Base-by-base conservation (phyloP, 2,329 filamentous ascomycete species). In the Exophiala dermatitidis region DNA sequence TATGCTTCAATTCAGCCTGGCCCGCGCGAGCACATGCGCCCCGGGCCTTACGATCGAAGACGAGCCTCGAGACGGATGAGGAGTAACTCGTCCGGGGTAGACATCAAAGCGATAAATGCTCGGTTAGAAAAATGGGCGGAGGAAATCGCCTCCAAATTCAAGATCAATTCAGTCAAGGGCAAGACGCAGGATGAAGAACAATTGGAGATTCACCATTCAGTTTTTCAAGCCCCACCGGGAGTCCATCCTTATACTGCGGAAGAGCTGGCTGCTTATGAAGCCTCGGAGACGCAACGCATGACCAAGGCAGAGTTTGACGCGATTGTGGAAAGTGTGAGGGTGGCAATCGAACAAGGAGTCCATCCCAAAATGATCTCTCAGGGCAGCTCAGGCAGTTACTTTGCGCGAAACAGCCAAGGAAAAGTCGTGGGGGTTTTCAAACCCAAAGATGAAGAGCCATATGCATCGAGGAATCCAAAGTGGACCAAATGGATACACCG, bases 401-500 rank as follows among this genome's bases (percentile, higher is more conserved):
- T 98, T 77, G 93, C 93, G 29, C 81, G 90, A 54, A 95, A 95
- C 64, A 81, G 81, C 1, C 85, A 91, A 52, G 93, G 93, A 48
- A 96, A 95, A 73, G 88, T 96, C 10, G 89, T 98, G 3, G 93
- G 90, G 34, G 93, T 98, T 3, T 98, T 98, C 74, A 98, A 98
- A 70, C 93, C 93, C 40, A 98, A 98, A 72, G 93, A 98, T 64
- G 93, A 98, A 72, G 94, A 98, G 70, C 93, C 93, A 0, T 98
- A 96, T 67, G 93, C 93, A 1, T 93, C 88, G 32, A 86, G 89
- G 62, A 98, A 98, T 67, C 93, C 93, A 4, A 98, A 98, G 69
- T 97, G 91, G 91, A 97, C 94, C 63, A 98, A 98, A 72, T 98
- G 93, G 93, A 90, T 98, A 74, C 93, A 98, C 70, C 80, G 93